Evolutionary conservation across 441 rosid species (phyloP).

Genomic region (Raphanus hybrid): DNA sequence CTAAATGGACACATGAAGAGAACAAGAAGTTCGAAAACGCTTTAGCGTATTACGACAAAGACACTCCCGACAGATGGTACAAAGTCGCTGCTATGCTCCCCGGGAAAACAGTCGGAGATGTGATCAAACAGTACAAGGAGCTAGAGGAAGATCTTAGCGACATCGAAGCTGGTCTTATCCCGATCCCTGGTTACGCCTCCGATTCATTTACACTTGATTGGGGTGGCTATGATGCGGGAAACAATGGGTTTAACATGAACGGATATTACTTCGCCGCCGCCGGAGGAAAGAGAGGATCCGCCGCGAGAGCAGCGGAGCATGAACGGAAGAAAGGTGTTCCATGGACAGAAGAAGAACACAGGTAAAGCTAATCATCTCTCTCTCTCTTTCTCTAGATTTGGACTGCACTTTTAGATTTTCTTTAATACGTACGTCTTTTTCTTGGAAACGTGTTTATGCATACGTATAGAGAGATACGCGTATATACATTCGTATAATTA

Average conservation of each 20-base stretch:
- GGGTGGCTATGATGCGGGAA: constrained; percentile 55
- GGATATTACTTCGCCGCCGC: constrained; percentile 54
- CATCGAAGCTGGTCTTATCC: constrained; percentile 91
- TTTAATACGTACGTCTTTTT: constrained; percentile 32
- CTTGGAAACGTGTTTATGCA: constrained; percentile 27
- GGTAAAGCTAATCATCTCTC: neutral
- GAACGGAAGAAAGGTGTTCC: constrained; percentile 39
- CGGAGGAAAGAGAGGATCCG: constrained; percentile 69
- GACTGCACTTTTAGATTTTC: constrained; percentile 18
- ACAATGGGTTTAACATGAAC: constrained; percentile 51
- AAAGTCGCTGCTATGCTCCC: constrained; percentile 90
- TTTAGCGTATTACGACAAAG: constrained; percentile 79
- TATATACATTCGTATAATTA: constrained; percentile 5
- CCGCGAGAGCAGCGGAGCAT: constrained; percentile 64
- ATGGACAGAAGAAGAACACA: constrained; percentile 73
- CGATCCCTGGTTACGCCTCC: constrained; percentile 74
- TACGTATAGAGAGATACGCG: constrained; percentile 32
- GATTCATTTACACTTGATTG: constrained; percentile 89
- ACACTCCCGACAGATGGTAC: constrained; percentile 88
- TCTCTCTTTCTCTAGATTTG: constrained; percentile 35
- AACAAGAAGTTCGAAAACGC: constrained; percentile 95
- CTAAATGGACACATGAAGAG: constrained; percentile 91
- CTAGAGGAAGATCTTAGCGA: constrained; percentile 91
- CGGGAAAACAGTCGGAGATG: constrained; percentile 88
- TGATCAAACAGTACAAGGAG: constrained; percentile 86